Base-by-base conservation (phyloP, 2,329 filamentous ascomycete genomes). In the Atkinsonella hypoxylon region DNA sequence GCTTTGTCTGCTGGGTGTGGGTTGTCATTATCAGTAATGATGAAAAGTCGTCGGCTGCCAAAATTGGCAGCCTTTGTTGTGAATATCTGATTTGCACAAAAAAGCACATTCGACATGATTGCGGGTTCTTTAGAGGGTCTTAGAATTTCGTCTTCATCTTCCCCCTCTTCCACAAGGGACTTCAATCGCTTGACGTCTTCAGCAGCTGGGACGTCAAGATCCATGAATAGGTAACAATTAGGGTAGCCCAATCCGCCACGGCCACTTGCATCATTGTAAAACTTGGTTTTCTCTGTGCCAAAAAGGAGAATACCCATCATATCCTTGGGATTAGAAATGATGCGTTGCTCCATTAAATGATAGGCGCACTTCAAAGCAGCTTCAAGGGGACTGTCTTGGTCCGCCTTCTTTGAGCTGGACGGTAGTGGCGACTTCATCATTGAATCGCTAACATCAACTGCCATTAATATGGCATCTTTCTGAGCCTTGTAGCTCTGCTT, bases 381-480 rank as follows among this genome's bases (percentile, higher is more conserved):
- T 48, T 84, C 77, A 1, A 89, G 76, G 4, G 91, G 82, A 43
- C 86, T 90, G 60, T 91, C 87, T 51, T 75, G 81, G 56, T 87
- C 85, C 42, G 82, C 79, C 65, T 89, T 91, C 68, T 87, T 95
- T 47, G 82, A 78, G 54, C 79, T 75, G 7, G 76, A 76, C 2
- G 75, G 70, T 2, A 81, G 77, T 20, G 87, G 87, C 41, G 72
- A 71, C 57, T 72, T 71, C 55, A 97, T 72, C 91, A 97, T 98
- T 0, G 89, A 89, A 38, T 81, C 70, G 73, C 87, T 96, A 62
- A 97, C 77, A 60, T 97, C 86, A 60, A 98, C 95, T 13, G 89
- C 91, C 64, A 98, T 91, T 22, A 98, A 76, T n/a, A 97, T 79
- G n/a, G 93, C 93, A 81, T 98, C 93, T 70, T 95, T 96, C 63